Percentiles rank a stretch among this genome's conserved stretches.
Conservation (phyloP, 2,329 filamentous ascomycete species). For the Cadophora gregata region DNA sequence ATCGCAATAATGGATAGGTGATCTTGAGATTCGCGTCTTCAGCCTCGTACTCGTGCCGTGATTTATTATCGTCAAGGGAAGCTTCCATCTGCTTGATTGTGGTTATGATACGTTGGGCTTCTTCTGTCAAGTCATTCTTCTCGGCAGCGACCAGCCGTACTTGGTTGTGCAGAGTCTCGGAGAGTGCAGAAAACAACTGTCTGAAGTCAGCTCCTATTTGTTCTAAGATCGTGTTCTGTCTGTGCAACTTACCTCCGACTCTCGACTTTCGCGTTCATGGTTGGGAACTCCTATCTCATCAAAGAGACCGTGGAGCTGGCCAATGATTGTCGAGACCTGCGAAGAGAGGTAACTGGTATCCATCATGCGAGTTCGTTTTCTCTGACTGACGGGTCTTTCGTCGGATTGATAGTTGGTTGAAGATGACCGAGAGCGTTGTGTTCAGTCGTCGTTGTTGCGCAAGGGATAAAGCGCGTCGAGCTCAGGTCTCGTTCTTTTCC, state of each 20-base stretch:
- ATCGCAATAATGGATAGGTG: conserved; percentile 82
- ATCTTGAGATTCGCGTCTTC: conserved; percentile 74
- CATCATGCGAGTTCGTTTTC: conserved; percentile 57
- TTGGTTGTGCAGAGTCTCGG: conserved; percentile 90
- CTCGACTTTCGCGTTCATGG: conserved; percentile 89
- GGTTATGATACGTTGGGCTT: conserved; percentile 84
- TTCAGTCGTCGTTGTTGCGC: too few relatives aligned
- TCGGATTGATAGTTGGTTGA: too few relatives aligned
- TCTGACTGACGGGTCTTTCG: too few relatives aligned
- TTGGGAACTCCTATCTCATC: conserved; percentile 96
- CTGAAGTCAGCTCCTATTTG: conserved; percentile 37
- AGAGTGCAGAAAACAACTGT: conserved; percentile 89
- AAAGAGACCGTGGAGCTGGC: conserved; percentile 91
- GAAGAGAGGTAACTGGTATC: conserved; percentile 92
- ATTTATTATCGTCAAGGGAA: conserved; percentile 79
- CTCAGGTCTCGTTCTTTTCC: not conserved
- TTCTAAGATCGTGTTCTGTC: conserved; percentile 24
- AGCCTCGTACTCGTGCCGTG: conserved; percentile 66
- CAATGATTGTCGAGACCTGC: conserved; percentile 93
- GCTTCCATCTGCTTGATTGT: conserved; percentile 92
- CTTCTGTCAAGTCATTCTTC: conserved; percentile 89
- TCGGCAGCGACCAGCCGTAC: conserved; percentile 83
- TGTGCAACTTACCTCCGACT: conserved; percentile 74
- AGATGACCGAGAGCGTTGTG: too few relatives aligned
- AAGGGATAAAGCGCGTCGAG: too few relatives aligned